Conservation (phyloP, 2,329 filamentous ascomycete genomes). For the Fusarium vanettenii region DNA sequence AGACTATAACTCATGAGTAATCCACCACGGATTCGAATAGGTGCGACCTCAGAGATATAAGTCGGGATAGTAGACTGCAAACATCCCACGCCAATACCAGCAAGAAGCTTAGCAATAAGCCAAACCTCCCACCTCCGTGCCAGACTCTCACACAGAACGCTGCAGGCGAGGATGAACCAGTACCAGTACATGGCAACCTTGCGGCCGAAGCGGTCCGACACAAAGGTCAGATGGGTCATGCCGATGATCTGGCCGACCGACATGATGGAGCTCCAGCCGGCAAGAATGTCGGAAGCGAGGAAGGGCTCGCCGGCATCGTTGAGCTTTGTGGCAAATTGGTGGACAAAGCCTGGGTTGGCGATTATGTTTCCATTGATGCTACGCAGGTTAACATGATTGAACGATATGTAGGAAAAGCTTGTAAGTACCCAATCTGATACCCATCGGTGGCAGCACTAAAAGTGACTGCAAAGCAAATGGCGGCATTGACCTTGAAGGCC, state of each 20-base stretch:
- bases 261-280: conserved; percentile 53
- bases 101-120: conserved; percentile 50
- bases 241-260: conserved; percentile 54
- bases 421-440: conserved; percentile 43
- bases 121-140: conserved; percentile 53
- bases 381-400: background rate
- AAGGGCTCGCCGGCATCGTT: conserved; percentile 42
- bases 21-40: conserved; percentile 54
- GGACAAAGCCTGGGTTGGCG: conserved; percentile 27
- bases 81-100: conserved; percentile 55
- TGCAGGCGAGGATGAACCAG: conserved; percentile 48
- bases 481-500: conserved; percentile 41
- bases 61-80: conserved; percentile 55
- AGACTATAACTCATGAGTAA: conserved; percentile 55
- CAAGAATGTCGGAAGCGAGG: conserved; percentile 50
- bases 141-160: conserved; percentile 52
- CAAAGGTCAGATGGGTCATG: conserved; percentile 45
- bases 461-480: conserved; percentile 41
- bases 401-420: too few relatives aligned
- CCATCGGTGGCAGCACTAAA: conserved; percentile 45
- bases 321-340: conserved; percentile 13
- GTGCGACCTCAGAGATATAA: conserved; percentile 56
- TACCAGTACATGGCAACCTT: conserved; percentile 47
- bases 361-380: conserved; percentile 31
- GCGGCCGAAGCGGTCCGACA: conserved; percentile 46